Conservation (phyloP, 108 stramenopile species). For the Poteriospumella lacustris region DNA sequence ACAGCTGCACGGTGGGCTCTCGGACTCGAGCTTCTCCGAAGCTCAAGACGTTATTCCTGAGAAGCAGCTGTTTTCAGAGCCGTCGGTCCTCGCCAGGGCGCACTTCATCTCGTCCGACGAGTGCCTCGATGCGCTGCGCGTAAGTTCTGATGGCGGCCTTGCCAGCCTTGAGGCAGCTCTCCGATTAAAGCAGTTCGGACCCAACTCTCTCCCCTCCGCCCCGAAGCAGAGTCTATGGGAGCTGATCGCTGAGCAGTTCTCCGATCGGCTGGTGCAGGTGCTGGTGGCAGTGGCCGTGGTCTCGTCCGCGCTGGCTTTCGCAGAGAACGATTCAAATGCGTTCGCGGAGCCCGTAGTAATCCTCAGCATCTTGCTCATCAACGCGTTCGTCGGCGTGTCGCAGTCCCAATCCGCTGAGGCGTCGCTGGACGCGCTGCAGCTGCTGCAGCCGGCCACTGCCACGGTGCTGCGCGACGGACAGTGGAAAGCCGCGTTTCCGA, state of each 20-base stretch:
- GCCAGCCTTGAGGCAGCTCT: background rate
- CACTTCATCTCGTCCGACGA: background rate
- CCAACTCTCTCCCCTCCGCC: conserved; percentile 6
- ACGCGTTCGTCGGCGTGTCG: conserved; percentile 93
- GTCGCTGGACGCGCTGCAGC: conserved; percentile 78
- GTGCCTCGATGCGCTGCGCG: background rate
- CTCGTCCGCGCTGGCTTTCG: conserved; percentile 45
- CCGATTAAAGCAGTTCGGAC: background rate
- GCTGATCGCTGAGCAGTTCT: conserved; percentile 54
- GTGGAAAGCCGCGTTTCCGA: conserved; percentile 41
- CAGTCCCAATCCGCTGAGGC: conserved; percentile 77
- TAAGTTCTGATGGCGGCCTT: background rate
- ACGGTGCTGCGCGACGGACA: conserved; percentile 69
- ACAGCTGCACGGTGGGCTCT: no score
- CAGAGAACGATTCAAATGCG: conserved; percentile 64
- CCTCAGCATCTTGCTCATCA: conserved; percentile 80
- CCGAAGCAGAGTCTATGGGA: conserved; percentile 28
- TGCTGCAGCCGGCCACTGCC: conserved; percentile 72
- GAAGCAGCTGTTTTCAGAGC: no score
- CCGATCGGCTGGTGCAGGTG: conserved; percentile 56
- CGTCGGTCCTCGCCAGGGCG: background rate
- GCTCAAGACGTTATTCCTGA: no score
- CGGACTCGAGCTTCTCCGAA: no score
- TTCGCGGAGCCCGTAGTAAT: conserved; percentile 90
- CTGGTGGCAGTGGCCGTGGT: conserved; percentile 56